These are phyloP conservation scores for Sporothrix phasma DNA, from an alignment of 2,329 filamentous ascomycete species.

Conservation along the genomic window DNA sequence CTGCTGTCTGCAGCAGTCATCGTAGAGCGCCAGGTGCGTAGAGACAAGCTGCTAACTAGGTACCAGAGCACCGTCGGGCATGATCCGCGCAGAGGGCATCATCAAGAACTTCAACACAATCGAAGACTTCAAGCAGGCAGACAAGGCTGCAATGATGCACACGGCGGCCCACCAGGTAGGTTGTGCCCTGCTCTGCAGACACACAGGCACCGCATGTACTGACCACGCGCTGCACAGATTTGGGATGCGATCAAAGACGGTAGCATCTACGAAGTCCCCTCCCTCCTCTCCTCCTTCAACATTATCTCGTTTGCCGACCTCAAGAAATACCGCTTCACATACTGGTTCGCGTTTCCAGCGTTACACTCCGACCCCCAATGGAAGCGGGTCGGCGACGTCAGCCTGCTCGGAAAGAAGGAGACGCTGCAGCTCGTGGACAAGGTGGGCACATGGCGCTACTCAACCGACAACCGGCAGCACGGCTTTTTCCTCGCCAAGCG, in stretches of 20 bases:
- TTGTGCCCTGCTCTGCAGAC: neutral
- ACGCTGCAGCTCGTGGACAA: slow-evolving; percentile 70
- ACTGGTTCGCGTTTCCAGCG: slow-evolving; percentile 94
- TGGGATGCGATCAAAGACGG: slow-evolving; percentile 97
- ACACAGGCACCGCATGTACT: neutral
- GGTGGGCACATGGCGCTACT: slow-evolving; percentile 80
- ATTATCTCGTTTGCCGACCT: slow-evolving; percentile 89
- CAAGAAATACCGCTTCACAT: slow-evolving; percentile 96
- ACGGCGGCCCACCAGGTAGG: slow-evolving; percentile 45
- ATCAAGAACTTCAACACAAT: slow-evolving; percentile 96
- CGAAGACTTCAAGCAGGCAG: slow-evolving; percentile 79
- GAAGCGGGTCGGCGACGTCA: slow-evolving; percentile 50
- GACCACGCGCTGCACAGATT: slow-evolving; percentile 46
- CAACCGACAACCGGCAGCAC: slow-evolving; percentile 71
- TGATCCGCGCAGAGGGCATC: slow-evolving; percentile 78
- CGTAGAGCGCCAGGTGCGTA: no score
- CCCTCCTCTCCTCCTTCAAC: slow-evolving; percentile 78
- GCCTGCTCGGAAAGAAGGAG: slow-evolving; percentile 54
- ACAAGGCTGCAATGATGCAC: slow-evolving; percentile 69
- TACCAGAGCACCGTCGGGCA: slow-evolving; percentile 45
- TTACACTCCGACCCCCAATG: slow-evolving; percentile 81
- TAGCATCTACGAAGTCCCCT: slow-evolving; percentile 90
- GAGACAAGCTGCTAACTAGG: neutral
- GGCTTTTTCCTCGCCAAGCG: slow-evolving; percentile 95
- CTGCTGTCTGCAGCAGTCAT: neutral